Percentiles rank a stretch among this genome's conserved stretches.
These are phyloP conservation scores for Wickerhamomyces sydowiorum DNA, from an alignment of 805 yeast species.

Conservation along the genomic window DNA sequence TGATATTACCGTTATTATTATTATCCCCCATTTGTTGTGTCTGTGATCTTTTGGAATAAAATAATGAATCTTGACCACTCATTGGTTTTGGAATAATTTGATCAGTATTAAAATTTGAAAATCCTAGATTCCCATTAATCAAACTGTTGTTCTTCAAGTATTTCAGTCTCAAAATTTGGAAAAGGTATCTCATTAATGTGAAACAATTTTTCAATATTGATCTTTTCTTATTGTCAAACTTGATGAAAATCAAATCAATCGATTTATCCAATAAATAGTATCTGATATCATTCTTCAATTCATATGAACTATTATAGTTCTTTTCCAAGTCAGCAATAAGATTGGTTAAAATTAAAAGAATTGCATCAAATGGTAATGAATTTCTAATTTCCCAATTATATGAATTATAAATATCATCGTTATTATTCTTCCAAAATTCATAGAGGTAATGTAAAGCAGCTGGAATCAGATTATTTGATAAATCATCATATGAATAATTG, in stretches of 20 bases:
- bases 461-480: constrained; percentile 49
- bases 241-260: constrained; percentile 25
- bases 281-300: constrained; percentile 28
- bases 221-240: constrained; percentile 27
- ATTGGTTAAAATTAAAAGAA: constrained; percentile 45
- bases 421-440: constrained; percentile 47
- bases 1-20: neutral
- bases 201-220: constrained; percentile 28
- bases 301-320: constrained; percentile 22
- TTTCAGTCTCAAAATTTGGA: constrained; percentile 24
- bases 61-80: constrained; percentile 9
- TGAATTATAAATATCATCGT: constrained; percentile 39
- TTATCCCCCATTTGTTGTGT: neutral
- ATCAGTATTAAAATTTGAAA: constrained; percentile 19
- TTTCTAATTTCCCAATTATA: constrained; percentile 59
- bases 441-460: constrained; percentile 50
- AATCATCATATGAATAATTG: constrained; percentile 42
- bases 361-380: constrained; percentile 56
- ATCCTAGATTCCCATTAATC: constrained; percentile 12
- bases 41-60: neutral
- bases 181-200: constrained; percentile 26
- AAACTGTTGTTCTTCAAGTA: constrained; percentile 19
- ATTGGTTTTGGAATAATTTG: constrained; percentile 23
- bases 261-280: constrained; percentile 26
- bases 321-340: constrained; percentile 43